A percentile compares a stretch with the other conserved stretches of the same genome.
These are phyloP conservation scores for Phytophthora pini DNA, from an alignment of 352 stramenopile genomes.

Conservation along the genomic window DNA sequence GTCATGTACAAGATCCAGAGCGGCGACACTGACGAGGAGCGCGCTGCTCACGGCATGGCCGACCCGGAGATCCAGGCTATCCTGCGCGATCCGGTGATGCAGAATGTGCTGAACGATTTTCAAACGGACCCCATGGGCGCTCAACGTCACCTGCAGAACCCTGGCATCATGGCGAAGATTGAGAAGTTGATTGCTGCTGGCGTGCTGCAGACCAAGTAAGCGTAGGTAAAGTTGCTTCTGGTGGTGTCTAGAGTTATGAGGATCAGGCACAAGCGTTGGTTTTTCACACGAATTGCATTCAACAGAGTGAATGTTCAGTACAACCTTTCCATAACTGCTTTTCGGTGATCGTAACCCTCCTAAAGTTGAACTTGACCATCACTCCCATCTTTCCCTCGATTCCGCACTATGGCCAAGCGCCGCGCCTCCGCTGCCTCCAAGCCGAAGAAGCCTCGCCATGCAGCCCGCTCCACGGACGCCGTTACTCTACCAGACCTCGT, in stretches of 20 bases:
- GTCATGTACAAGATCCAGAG: conserved; percentile 95
- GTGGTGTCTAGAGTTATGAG: conserved; percentile 3
- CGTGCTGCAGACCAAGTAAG: conserved; percentile 95
- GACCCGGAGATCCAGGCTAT: conserved; percentile 99
- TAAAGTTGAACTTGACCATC: conserved; percentile 35
- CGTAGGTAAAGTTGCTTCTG: conserved; percentile 14
- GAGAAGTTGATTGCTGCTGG: conserved; percentile 99
- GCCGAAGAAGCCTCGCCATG: conserved; percentile 14
- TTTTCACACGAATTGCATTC: conserved; percentile 22
- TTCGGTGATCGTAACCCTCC: conserved; percentile 17
- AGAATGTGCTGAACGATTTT: conserved; percentile 98
- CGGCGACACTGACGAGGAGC: conserved; percentile 96
- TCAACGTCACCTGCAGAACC: conserved; percentile 95
- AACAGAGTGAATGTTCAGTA: background rate
- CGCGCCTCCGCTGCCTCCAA: background rate
- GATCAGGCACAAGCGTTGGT: conserved; percentile 10
- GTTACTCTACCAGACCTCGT: conserved; percentile 24
- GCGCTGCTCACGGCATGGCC: conserved; percentile 97
- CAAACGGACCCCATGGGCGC: conserved; percentile 94
- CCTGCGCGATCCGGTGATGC: conserved; percentile 97
- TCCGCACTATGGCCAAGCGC: conserved; percentile 20
- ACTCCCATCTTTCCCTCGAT: conserved; percentile 11
- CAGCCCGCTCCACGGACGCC: background rate
- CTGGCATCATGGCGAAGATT: conserved; percentile 97
- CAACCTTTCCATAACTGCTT: background rate